Base-by-base conservation (phyloP, 1,284 basidiomycete species). In the Trichosporon sp. region DNA sequence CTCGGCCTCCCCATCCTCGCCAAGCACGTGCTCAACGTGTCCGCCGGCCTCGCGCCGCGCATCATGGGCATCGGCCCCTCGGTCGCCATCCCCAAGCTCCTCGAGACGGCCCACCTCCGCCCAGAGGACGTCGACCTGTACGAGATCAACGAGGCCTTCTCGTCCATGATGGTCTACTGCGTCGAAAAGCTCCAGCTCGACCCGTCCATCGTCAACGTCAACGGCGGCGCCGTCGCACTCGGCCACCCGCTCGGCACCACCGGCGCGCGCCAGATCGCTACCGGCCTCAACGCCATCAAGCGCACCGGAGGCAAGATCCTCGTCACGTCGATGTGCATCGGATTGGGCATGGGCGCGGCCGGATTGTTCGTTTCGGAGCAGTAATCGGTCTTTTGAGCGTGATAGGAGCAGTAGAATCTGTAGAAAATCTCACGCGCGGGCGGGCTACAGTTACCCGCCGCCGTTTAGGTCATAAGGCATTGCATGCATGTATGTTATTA, bases 251-350 rank as follows among this genome's bases (percentile, higher is more conserved):
- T 82, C 86, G 87, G 92, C 63, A 89, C 88, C 73, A 96, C 94
- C 27, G 94, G 94, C 70, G 88, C 88, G 7, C 84, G 94, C 58
- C 90, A 95, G 78, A 84, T 96, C 58, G 92, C 88, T 13, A 96
- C 95, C 0, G 92, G 90, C 10, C 82, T 97, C 32, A 86, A 89
- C 68, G 92, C 94, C 74, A 82, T 95, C 49, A 83, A 86, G 69
- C 84, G 92, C 65, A 84, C 90, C 66, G 84, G 87, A 59, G 87
- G 87, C 69, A 92, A 92, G 85, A 88, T 92, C 61, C 92, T 95
- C 70, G 88, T 92, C 54, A 92, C 92, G 1, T 90, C 88, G 72
- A 98, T 98, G 95, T 98, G 95, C 80, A 91, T 97, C 73, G 95
- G 94, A 19, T 87, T 86, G 34, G 92, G 92, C 37, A 95, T 96